Evolutionary conservation across 2,329 filamentous ascomycete genomes (phyloP).

Genomic region (Colletotrichum chlorophyti): DNA sequence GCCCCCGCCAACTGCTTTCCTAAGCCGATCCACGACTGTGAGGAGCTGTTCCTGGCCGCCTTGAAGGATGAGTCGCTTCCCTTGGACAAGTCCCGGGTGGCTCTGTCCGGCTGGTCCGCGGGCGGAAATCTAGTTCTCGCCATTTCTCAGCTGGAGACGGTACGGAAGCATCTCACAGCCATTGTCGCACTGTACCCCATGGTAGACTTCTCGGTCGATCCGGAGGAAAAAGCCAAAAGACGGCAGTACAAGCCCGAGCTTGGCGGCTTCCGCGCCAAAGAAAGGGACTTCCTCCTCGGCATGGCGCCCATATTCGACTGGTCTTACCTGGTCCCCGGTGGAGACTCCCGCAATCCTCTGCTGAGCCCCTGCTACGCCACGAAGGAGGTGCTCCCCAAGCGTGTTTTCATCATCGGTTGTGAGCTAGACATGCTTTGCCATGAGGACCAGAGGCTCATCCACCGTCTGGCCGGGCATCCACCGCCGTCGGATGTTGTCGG

Average conservation of each 20-base stretch:
- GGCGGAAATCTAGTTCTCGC: conserved; percentile 56
- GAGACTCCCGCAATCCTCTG: conserved; percentile 39
- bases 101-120: conserved; percentile 56
- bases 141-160: conserved; percentile 44
- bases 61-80: conserved; percentile 51
- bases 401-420: conserved; percentile 45
- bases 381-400: conserved; percentile 39
- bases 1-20: conserved; percentile 53
- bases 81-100: conserved; percentile 48
- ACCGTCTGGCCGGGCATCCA: conserved; percentile 39
- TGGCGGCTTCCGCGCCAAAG: conserved; percentile 28
- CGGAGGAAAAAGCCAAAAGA: conserved; percentile 32
- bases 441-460: conserved; percentile 48
- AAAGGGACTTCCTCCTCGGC: conserved; percentile 21
- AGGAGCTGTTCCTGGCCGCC: conserved; percentile 47
- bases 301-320: conserved; percentile 38
- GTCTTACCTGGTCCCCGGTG: conserved; percentile 39
- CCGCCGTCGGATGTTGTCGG: conserved; percentile 39
- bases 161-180: conserved; percentile 40
- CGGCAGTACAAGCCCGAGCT: conserved; percentile 35
- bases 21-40: conserved; percentile 49
- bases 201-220: conserved; percentile 40
- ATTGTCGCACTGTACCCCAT: conserved; percentile 50
- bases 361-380: conserved; percentile 42
- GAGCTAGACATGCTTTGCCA: conserved; percentile 46